These are phyloP conservation scores for Paradendryphiella salina DNA, from an alignment of 2,329 filamentous ascomycete species.

Conservation along the genomic window DNA sequence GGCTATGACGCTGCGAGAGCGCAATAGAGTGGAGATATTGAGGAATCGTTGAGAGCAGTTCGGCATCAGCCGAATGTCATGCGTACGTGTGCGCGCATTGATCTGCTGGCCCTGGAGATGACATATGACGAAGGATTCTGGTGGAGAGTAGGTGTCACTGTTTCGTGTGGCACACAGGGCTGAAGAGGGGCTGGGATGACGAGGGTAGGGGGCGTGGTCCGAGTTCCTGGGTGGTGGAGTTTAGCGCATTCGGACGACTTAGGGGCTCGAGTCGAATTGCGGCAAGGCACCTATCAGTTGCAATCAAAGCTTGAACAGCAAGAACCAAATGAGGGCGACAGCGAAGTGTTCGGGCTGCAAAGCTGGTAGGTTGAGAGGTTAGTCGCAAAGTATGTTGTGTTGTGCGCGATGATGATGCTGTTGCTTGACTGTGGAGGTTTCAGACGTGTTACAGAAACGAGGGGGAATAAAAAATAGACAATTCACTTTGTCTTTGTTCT, in stretches of 20 bases:
- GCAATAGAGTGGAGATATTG: not conserved
- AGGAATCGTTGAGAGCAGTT: not conserved
- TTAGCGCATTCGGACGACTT: not conserved
- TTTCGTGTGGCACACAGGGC: conserved; percentile 6
- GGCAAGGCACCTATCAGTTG: not conserved
- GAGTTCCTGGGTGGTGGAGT: not conserved
- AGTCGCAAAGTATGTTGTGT: not conserved
- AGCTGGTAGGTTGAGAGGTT: not conserved
- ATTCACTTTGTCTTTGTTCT: conserved; percentile 3
- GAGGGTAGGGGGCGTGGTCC: not conserved
- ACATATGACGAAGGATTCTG: not conserved
- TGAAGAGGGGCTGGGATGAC: not conserved
- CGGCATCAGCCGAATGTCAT: not conserved
- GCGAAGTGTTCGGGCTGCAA: too few relatives aligned
- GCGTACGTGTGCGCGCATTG: conserved; percentile 3
- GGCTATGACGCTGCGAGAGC: too few relatives aligned
- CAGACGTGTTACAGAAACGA: conserved; percentile 25
- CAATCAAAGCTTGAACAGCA: not conserved
- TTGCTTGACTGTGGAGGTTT: conserved; percentile 15
- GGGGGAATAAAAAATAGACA: conserved; percentile 9
- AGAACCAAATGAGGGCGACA: not conserved
- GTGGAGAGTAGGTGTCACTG: conserved; percentile 2
- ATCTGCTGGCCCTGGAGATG: not conserved
- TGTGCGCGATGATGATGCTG: not conserved
- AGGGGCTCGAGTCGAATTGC: not conserved